Conservation (phyloP, 495 filamentous ascomycete genomes). For the Venustampulla echinocandica region DNA sequence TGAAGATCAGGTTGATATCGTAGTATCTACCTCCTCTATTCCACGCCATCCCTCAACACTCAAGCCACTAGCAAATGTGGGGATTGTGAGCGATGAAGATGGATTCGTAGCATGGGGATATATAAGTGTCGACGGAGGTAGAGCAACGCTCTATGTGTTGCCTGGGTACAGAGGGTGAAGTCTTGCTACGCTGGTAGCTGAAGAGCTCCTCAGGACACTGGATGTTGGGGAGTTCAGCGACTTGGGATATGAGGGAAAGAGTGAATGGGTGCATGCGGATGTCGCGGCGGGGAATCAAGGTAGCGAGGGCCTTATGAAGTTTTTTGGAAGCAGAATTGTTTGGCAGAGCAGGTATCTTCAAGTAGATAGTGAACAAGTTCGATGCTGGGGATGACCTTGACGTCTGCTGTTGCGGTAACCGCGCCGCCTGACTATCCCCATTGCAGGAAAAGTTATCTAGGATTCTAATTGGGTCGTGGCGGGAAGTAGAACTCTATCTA, state of each 20-base stretch:
- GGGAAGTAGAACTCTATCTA: neutral
- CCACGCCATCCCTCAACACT: slow-evolving; percentile 14
- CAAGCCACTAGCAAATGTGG: slow-evolving; percentile 11
- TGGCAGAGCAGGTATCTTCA: slow-evolving; percentile 35
- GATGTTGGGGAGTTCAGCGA: slow-evolving; percentile 13
- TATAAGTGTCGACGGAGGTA: slow-evolving; percentile 36
- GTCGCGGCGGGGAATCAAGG: slow-evolving; percentile 35
- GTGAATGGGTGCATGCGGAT: slow-evolving; percentile 39
- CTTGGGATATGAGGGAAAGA: slow-evolving; percentile 16
- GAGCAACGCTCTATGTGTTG: slow-evolving; percentile 43
- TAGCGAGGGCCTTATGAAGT: slow-evolving; percentile 43
- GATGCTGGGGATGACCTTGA: neutral
- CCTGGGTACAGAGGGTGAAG: slow-evolving; percentile 37
- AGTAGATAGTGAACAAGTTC: slow-evolving; percentile 27
- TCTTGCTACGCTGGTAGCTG: slow-evolving; percentile 32
- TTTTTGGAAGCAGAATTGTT: slow-evolving; percentile 33
- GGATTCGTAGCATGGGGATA: slow-evolving; percentile 28
- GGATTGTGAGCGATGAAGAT: slow-evolving; percentile 13
- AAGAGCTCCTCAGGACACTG: slow-evolving; percentile 21
- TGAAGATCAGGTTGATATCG: slow-evolving; percentile 16
- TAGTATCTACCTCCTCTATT: slow-evolving; percentile 19
- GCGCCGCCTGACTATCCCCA: too few relatives aligned
- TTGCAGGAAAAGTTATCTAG: too few relatives aligned
- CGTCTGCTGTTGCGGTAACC: too few relatives aligned
- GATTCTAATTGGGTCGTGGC: too few relatives aligned